Percentiles rank a stretch among this genome's conserved stretches.
Evolutionary conservation across 257 asterid species (phyloP).

Genomic region (Leonotis leonurus): DNA sequence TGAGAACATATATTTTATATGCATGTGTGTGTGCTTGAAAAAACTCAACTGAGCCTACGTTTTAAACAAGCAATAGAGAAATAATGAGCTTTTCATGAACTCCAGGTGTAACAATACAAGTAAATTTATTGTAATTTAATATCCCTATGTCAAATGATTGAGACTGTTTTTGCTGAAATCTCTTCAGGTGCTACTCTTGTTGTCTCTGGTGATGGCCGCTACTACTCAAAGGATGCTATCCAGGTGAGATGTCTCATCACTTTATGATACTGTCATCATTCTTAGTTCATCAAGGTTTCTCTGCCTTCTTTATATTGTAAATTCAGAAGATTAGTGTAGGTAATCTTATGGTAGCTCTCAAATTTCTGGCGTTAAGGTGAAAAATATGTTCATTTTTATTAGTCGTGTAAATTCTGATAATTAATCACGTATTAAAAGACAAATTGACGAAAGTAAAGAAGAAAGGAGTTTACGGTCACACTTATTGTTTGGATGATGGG

Average conservation of each 20-base stretch:
- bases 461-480: background rate
- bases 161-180: slow-evolving; percentile 1
- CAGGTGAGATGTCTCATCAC: slow-evolving; percentile 43
- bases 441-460: background rate
- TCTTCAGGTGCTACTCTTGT: slow-evolving; percentile 87
- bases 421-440: too few relatives aligned
- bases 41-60: background rate
- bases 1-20: background rate
- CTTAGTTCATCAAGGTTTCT: background rate
- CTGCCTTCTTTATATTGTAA: background rate
- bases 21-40: background rate
- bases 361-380: background rate
- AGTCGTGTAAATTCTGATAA: too few relatives aligned
- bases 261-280: background rate
- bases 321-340: background rate
- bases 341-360: background rate
- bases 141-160: background rate
- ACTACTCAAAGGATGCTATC: slow-evolving; percentile 85
- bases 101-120: background rate
- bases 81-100: background rate
- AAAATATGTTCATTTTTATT: background rate
- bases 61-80: background rate
- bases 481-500: background rate
- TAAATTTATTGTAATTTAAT: background rate
- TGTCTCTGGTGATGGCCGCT: slow-evolving; percentile 99